A percentile compares a stretch with the other conserved stretches of the same genome.
Evolutionary conservation across 2,329 filamentous ascomycete species (phyloP).

Genomic region (Scytalidium sp.): DNA sequence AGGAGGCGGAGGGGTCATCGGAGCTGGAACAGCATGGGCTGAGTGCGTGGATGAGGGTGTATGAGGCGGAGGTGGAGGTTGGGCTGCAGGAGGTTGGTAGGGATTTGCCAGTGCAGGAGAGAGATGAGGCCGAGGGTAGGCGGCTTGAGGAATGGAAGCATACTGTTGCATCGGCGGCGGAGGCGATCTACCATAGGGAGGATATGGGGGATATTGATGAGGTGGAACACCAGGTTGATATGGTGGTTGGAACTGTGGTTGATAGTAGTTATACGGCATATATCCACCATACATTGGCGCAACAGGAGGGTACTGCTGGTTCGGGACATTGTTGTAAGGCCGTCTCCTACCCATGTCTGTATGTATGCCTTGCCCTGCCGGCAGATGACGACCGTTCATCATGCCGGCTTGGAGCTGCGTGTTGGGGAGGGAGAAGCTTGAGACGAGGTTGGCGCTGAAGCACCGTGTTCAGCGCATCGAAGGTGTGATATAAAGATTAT

Average conservation of each 20-base stretch:
- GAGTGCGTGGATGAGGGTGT: conserved; percentile 29
- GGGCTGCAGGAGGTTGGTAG: conserved; percentile 50
- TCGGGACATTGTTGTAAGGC: conserved; percentile 29
- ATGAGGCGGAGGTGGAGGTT: conserved; percentile 35
- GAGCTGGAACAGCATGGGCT: conserved; percentile 22
- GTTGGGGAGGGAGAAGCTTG: conserved; percentile 5
- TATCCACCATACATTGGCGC: conserved; percentile 48
- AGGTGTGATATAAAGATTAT: background rate
- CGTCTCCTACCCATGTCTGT: conserved; percentile 28
- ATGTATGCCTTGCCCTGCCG: conserved; percentile 63
- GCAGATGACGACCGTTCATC: conserved; percentile 76
- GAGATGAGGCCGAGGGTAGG: conserved; percentile 47
- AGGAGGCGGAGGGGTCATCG: conserved; percentile 46
- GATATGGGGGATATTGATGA: conserved; percentile 47
- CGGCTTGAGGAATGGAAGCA: conserved; percentile 39
- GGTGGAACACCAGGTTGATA: conserved; percentile 53
- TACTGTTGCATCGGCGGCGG: conserved; percentile 51
- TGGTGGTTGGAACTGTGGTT: conserved; percentile 54
- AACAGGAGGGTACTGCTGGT: conserved; percentile 38
- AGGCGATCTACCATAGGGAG: conserved; percentile 19
- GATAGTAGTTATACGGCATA: conserved; percentile 51
- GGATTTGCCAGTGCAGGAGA: conserved; percentile 54
- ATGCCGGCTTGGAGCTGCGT: conserved; percentile 51
- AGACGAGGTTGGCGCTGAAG: background rate
- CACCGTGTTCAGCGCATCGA: conserved; percentile 9